These are phyloP conservation scores for Blastobotrys serpentis DNA, from an alignment of 1,139 yeast genomes.

Conservation along the genomic window DNA sequence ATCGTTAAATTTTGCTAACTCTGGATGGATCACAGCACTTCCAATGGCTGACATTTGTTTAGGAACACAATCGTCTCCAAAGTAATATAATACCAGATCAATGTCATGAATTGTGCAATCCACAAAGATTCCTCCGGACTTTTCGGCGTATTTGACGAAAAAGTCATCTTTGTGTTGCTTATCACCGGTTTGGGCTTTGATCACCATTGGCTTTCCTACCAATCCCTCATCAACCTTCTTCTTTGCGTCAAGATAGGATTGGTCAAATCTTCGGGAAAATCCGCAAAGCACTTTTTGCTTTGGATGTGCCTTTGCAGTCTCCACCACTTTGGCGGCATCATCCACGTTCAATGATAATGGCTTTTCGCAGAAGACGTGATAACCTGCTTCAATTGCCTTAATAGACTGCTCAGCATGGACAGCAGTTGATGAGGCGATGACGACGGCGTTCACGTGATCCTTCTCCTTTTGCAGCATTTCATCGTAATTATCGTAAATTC, in stretches of 20 bases:
- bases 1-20: constrained; percentile 23
- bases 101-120: constrained; percentile 30
- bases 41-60: constrained; percentile 26
- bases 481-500: constrained; percentile 25
- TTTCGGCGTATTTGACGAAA: constrained; percentile 24
- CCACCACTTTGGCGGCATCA: constrained; percentile 24
- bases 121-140: constrained; percentile 30
- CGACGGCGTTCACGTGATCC: constrained; percentile 24
- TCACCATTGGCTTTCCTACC: constrained; percentile 22
- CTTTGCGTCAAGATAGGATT: constrained; percentile 26
- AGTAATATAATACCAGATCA: constrained; percentile 25
- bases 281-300: constrained; percentile 28
- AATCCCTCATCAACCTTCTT: constrained; percentile 22
- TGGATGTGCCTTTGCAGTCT: constrained; percentile 22
- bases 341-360: constrained; percentile 24
- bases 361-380: constrained; percentile 28
- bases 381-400: constrained; percentile 23
- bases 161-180: constrained; percentile 24
- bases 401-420: constrained; percentile 27
- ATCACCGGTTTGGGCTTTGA: constrained; percentile 26
- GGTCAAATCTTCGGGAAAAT: constrained; percentile 27
- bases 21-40: constrained; percentile 25
- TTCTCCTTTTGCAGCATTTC: constrained; percentile 24
- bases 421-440: constrained; percentile 27
- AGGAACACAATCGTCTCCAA: constrained; percentile 26